Evolutionary conservation across 2,329 filamentous ascomycete genomes (phyloP), one percentile per base, ranked within the genome.

Genomic region (Elsinoe fawcettii): DNA sequence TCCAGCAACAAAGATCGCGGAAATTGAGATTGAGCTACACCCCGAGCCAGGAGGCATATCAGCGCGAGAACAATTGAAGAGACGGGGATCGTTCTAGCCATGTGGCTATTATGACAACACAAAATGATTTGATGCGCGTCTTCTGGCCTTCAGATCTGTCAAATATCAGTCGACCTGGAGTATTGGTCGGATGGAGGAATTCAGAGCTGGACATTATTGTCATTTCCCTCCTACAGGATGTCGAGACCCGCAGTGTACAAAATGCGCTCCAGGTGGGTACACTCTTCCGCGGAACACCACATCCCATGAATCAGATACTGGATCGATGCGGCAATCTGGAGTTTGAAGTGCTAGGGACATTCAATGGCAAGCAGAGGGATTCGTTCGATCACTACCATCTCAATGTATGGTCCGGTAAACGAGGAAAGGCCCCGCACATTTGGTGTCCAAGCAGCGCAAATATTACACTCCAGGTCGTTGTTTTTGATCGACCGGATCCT

Each of bases 131-230:
- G 77, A 90, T 97, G 85, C 90, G 93, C 78, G 85, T 99, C 76
- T 97, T 99, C 77, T 99, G 93, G 93, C 95, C 93, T 67, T 87
- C 87, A 67, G 91, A 95, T 75, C 83, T 92, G 68, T 81, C 83
- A 56, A 81, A 80, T 74, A 84, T 89, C 67, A 80, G 82, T 56
- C 80, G 79, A 71, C 83, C 89, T 41, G 93, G 92, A 44, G 88
- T 96, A 60, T 84, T 99, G 62, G 88, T 99, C 47, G 93, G 93
- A 67, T 99, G 92, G 90, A 84, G 87, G 66, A 99, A 99, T 72
- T 96, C 92, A 36, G 85, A 86, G 49, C 77, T 90, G 55, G 93
- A 99, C 72, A 78, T 97, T 47, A 87, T 97, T 66, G 91, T 97
- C 36, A 84, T 97, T 51, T 86, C 90, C 23, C 82, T 97, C 47